Evolutionary conservation across 1,284 basidiomycete genomes (phyloP), one percentile per base, ranked within the genome.

Genomic region (Porphyrellus sp.): DNA sequence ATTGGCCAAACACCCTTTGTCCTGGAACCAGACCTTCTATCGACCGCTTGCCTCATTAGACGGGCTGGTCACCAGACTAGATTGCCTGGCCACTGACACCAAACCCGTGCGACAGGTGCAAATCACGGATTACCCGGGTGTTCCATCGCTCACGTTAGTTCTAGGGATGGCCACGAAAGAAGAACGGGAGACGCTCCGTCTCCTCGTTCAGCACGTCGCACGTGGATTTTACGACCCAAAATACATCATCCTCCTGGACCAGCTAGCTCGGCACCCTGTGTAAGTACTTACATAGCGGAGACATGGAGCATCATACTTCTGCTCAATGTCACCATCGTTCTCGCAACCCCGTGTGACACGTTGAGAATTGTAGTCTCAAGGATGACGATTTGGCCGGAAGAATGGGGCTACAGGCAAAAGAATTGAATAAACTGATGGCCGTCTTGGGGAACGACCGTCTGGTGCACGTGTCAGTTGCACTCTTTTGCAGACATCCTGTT

Each of bases 151-250:
- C 33, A 44, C 5, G 25, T 27, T 33, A 28, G 16, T 15, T 15
- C 2, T 15, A 53, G 28, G 59, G 54, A 86, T 86, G 84, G 73
- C 51, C 47, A 38, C 51, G 23, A 52, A 52, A 20, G 51, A 52
- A 35, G 51, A 52, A 43, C 46, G 40, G 92, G 86, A 89, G 68
- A 80, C 76, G 5, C 80, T 89, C 54, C 83, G 82, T 65, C 78
- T 86, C 53, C 85, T 99, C 60, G 90, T 96, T 55, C 93, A 97
- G 71, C 87, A 51, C 74, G 92, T 98, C 64, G 85, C 88, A 28
- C 85, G 96, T 62, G 85, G 91, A 31, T 98, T 99, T 73, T 99
- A 98, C 76, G 93, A 98, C 70, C 81, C 91, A 54, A 90, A 90
- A 64, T 94, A 84, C 70, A 91, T 89, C 59, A 89, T 98, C 57